phyloP scores from a whole-genome alignment of 768 basidiomycete genomes.

The Lactifluus subvellereus region DNA sequence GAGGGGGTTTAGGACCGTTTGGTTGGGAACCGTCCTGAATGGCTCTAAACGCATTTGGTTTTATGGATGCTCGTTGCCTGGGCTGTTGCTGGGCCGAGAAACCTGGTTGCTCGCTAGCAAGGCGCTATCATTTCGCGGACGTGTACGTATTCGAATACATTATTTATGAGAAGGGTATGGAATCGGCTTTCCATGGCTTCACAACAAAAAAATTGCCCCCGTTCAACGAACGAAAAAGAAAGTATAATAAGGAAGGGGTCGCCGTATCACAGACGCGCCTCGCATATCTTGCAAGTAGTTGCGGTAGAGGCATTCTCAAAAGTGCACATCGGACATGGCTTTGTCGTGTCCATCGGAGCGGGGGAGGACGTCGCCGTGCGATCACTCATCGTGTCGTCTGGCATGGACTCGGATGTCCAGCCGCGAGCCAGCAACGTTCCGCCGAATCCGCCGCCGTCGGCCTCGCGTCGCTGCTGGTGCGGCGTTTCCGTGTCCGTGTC shows the following conservation, averaged over 20 bases:
- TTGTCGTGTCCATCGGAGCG: constrained; percentile 15
- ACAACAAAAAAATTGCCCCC: neutral
- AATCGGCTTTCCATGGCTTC: neutral
- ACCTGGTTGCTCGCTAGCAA: neutral
- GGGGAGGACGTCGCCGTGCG: constrained; percentile 20
- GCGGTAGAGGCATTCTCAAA: constrained; percentile 20
- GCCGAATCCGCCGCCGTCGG: constrained; percentile 64
- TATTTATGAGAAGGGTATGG: neutral
- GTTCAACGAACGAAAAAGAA: neutral
- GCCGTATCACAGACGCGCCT: constrained; percentile 23
- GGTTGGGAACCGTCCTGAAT: too few species aligned
- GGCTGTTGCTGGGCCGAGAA: too few species aligned
- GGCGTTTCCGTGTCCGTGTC: constrained; percentile 40
- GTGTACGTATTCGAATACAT: neutral
- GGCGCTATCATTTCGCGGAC: neutral
- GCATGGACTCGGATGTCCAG: constrained; percentile 30
- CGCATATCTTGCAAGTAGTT: constrained; percentile 30
- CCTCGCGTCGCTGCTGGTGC: constrained; percentile 40
- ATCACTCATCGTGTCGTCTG: constrained; percentile 23
- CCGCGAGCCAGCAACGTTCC: constrained; percentile 61
- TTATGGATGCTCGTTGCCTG: neutral
- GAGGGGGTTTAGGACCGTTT: too few species aligned
- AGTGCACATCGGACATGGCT: constrained; percentile 22
- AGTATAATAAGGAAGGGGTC: neutral
- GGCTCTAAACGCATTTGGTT: too few species aligned